Evolutionary conservation across 2,329 filamentous ascomycete species (phyloP).

Genomic region (Aspergillus phoenicis): DNA sequence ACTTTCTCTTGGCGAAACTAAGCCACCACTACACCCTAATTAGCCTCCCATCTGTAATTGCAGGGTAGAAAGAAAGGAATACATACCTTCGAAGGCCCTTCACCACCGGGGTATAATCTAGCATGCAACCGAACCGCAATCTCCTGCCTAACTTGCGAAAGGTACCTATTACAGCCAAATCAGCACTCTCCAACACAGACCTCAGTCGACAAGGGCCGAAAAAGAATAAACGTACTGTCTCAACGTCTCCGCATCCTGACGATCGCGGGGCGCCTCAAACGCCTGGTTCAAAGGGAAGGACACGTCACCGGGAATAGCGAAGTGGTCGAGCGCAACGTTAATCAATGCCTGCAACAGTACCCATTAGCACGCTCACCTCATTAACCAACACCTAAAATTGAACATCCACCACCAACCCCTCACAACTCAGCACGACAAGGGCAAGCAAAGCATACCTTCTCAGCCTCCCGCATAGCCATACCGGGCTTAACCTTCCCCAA

Average conservation of each 20-base stretch:
- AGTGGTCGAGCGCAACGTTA: constrained; percentile 92
- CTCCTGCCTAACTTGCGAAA: constrained; percentile 92
- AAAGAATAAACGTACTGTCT: constrained; percentile 65
- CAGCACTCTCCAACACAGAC: background rate
- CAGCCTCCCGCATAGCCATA: constrained; percentile 66
- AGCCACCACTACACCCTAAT: constrained; percentile 81
- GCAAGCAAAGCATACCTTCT: constrained; percentile 54
- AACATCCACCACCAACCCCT: no score
- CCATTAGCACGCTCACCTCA: background rate
- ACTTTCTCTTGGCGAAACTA: constrained; percentile 98
- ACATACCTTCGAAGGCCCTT: constrained; percentile 64
- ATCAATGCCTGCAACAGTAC: constrained; percentile 70
- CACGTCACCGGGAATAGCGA: constrained; percentile 91
- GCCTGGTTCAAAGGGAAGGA: constrained; percentile 94
- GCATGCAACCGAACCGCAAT: constrained; percentile 79
- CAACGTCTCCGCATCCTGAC: constrained; percentile 85
- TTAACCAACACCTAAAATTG: no score
- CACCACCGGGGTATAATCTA: constrained; percentile 79
- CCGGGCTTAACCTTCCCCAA: constrained; percentile 80
- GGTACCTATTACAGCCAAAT: constrained; percentile 42
- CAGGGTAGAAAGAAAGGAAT: background rate
- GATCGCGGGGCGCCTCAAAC: constrained; percentile 83
- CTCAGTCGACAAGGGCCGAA: no score
- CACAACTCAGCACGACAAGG: background rate
- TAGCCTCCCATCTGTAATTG: constrained; percentile 6